These are phyloP conservation scores for Starmerella apis DNA, from an alignment of 805 yeast genomes.

Conservation along the genomic window DNA sequence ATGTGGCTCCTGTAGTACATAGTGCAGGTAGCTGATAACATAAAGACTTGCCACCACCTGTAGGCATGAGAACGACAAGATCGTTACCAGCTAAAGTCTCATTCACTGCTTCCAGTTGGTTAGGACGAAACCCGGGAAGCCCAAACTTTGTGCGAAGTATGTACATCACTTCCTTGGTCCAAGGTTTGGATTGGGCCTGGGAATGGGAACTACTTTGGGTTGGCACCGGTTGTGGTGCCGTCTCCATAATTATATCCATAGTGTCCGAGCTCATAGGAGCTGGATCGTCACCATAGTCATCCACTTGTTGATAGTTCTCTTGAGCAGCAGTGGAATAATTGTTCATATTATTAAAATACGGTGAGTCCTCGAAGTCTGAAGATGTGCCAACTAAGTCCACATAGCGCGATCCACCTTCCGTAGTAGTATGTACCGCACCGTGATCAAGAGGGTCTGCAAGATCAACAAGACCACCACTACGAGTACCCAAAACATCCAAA, in stretches of 20 bases:
- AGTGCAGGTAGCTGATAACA: constrained; percentile 94
- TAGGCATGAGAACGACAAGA: constrained; percentile 93
- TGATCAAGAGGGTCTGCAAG: background rate
- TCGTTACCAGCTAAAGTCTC: constrained; percentile 68
- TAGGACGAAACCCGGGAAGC: constrained; percentile 57
- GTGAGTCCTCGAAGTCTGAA: constrained; percentile 5
- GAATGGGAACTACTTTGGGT: background rate
- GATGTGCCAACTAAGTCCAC: background rate
- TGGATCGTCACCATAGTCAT: background rate
- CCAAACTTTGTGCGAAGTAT: constrained; percentile 53
- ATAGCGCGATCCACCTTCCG: background rate
- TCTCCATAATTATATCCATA: background rate
- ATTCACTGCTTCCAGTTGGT: constrained; percentile 79
- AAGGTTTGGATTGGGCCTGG: constrained; percentile 31
- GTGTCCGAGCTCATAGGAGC: constrained; percentile 4
- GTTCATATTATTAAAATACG: background rate
- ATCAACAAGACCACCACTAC: background rate
- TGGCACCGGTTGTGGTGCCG: background rate
- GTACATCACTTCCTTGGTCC: constrained; percentile 59
- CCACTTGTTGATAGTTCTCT: background rate
- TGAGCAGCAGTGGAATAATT: background rate
- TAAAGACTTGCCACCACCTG: constrained; percentile 95
- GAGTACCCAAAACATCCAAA: background rate
- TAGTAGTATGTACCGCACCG: background rate
- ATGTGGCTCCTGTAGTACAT: constrained; percentile 58